Conservation (phyloP, 1,284 basidiomycete species). For the Ceratobasidium sp. region DNA sequence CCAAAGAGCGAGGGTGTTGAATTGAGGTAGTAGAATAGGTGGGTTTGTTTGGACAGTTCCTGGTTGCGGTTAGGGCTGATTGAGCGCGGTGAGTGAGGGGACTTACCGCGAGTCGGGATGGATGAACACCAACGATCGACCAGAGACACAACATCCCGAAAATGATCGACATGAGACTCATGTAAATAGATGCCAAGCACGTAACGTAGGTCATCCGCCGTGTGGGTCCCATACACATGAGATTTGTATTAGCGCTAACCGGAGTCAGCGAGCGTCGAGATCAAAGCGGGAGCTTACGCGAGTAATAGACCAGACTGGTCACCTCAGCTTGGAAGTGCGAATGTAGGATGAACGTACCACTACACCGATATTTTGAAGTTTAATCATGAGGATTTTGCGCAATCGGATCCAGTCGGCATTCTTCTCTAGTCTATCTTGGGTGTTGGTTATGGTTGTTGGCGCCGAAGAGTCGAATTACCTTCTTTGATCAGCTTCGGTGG, state of each 20-base stretch:
- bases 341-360: background rate
- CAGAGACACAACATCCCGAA: slow-evolving; percentile 39
- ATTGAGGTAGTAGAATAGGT: slow-evolving; percentile 35
- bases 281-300: background rate
- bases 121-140: slow-evolving; percentile 35
- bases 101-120: slow-evolving; percentile 32
- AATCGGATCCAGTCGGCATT: slow-evolving; percentile 19
- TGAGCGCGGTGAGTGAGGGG: background rate
- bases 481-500: slow-evolving; percentile 19
- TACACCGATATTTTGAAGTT: slow-evolving; percentile 32
- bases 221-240: slow-evolving; percentile 20
- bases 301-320: slow-evolving; percentile 14
- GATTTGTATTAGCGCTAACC: slow-evolving; percentile 12
- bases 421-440: slow-evolving; percentile 2
- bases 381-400: slow-evolving; percentile 32
- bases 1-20: slow-evolving; percentile 38
- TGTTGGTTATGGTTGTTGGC: background rate
- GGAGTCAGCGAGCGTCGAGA: background rate
- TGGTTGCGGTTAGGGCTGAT: no score
- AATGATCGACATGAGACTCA: slow-evolving; percentile 39
- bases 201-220: slow-evolving; percentile 37
- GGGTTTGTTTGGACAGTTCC: slow-evolving; percentile 28
- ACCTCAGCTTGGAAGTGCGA: background rate
- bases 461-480: background rate
- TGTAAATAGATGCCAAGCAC: slow-evolving; percentile 34